phyloP scores from a whole-genome alignment of 805 yeast species.

The Wickerhamomyces tratensis region DNA sequence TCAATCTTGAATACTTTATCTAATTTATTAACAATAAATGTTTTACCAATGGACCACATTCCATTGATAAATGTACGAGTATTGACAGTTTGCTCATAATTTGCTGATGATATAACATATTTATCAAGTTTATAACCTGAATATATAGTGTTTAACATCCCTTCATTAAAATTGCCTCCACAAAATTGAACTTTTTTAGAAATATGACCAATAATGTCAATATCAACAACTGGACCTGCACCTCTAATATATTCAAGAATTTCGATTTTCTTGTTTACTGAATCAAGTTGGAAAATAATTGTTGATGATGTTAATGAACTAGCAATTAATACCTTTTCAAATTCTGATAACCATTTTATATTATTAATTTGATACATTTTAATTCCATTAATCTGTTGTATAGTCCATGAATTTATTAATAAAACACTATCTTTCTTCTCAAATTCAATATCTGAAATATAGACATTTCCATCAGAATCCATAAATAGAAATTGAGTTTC shows the following conservation, averaged over 20 bases:
- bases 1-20: conserved; percentile 4
- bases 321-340: not conserved
- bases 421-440: not conserved
- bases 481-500: not conserved
- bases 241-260: not conserved
- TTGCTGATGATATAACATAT: not conserved
- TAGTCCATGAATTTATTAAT: conserved; percentile 4
- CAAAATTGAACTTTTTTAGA: conserved; percentile 14
- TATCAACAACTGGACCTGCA: conserved; percentile 14
- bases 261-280: not conserved
- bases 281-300: conserved; percentile 2
- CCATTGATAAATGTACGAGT: not conserved
- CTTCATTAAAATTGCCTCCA: conserved; percentile 14
- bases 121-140: conserved; percentile 6
- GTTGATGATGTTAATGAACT: conserved; percentile 6
- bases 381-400: conserved; percentile 1
- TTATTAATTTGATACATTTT: not conserved
- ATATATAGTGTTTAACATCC: conserved; percentile 13
- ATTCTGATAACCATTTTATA: not conserved
- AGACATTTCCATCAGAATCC: not conserved
- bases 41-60: conserved; percentile 9
- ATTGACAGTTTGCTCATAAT: too few relatives aligned
- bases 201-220: conserved; percentile 11
- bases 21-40: conserved; percentile 3
- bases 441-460: too few relatives aligned